Conservation (phyloP, 1,139 yeast species). For the Kodamaea sp. region DNA sequence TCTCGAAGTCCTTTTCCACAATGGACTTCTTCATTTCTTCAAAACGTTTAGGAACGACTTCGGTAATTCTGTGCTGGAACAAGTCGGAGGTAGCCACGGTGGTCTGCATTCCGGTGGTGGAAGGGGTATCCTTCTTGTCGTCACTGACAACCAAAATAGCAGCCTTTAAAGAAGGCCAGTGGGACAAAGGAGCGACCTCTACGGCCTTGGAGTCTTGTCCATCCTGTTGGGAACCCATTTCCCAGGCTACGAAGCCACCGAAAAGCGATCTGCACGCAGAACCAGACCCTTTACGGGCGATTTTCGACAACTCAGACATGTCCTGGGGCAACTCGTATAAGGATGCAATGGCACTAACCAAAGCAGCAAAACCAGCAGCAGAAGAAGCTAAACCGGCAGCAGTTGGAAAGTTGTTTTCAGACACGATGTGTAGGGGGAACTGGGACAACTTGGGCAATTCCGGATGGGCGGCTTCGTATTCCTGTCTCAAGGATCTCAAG, state of each 20-base stretch:
- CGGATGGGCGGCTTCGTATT: constrained; percentile 51
- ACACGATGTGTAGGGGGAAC: constrained; percentile 75
- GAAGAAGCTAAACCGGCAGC: constrained; percentile 98
- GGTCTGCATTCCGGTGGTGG: constrained; percentile 94
- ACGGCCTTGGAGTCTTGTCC: constrained; percentile 94
- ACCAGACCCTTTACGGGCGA: constrained; percentile 98
- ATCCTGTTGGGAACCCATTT: constrained; percentile 74
- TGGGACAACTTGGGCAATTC: constrained; percentile 61
- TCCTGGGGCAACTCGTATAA: constrained; percentile 80
- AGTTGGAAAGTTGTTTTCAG: constrained; percentile 97
- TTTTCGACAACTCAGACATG: constrained; percentile 80
- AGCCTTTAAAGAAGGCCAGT: constrained; percentile 94
- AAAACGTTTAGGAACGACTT: constrained; percentile 85
- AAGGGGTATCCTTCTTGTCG: constrained; percentile 89
- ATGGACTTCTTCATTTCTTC: constrained; percentile 81
- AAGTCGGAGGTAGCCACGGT: constrained; percentile 89
- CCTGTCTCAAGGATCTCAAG: constrained; percentile 64
- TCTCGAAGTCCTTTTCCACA: constrained; percentile 64
- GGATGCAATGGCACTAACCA: constrained; percentile 82
- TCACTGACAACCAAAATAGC: constrained; percentile 91
- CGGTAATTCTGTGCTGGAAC: constrained; percentile 72
- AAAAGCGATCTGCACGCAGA: constrained; percentile 95
- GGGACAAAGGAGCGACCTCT: constrained; percentile 77
- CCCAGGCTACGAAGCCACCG: constrained; percentile 99
- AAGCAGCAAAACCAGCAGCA: constrained; percentile 98